phyloP scores from a whole-genome alignment of 306 rosid genomes.

The Pachyrhizus erosus region DNA sequence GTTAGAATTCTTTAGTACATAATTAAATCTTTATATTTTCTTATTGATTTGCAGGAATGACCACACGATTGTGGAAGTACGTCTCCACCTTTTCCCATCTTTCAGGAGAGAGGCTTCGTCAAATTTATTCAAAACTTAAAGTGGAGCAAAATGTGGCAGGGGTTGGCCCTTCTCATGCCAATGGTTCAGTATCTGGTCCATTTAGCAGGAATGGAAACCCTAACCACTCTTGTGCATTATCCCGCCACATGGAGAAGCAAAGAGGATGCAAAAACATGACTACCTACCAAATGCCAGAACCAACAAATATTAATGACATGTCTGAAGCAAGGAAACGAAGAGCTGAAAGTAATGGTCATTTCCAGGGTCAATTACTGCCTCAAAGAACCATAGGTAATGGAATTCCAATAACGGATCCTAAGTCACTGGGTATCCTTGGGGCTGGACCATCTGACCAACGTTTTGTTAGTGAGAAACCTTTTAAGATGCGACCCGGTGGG shows the following conservation, averaged over 20 bases:
- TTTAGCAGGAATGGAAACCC: constrained; percentile 63
- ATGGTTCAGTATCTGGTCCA: constrained; percentile 66
- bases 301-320: constrained; percentile 67
- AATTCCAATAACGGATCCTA: constrained; percentile 68
- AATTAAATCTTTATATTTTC: not conserved
- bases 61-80: constrained; percentile 89
- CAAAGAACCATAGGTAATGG: constrained; percentile 67
- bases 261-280: constrained; percentile 61
- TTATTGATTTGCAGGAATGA: constrained; percentile 76
- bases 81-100: constrained; percentile 95
- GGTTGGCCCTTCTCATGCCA: constrained; percentile 72
- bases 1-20: not conserved
- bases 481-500: constrained; percentile 68
- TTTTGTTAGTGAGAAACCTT: constrained; percentile 64
- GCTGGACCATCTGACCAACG: constrained; percentile 92
- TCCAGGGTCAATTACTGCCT: constrained; percentile 67
- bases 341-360: constrained; percentile 65
- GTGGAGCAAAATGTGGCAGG: constrained; percentile 67
- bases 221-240: constrained; percentile 33
- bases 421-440: constrained; percentile 88
- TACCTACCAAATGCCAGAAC: constrained; percentile 60
- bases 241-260: constrained; percentile 59
- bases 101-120: constrained; percentile 91
- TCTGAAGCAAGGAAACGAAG: constrained; percentile 87
- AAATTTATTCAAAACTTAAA: constrained; percentile 86